A percentile compares a stretch with the other conserved stretches of the same genome.
Evolutionary conservation across 75 land plant species (phyloP).

Genomic region (Gnetum montanum): DNA sequence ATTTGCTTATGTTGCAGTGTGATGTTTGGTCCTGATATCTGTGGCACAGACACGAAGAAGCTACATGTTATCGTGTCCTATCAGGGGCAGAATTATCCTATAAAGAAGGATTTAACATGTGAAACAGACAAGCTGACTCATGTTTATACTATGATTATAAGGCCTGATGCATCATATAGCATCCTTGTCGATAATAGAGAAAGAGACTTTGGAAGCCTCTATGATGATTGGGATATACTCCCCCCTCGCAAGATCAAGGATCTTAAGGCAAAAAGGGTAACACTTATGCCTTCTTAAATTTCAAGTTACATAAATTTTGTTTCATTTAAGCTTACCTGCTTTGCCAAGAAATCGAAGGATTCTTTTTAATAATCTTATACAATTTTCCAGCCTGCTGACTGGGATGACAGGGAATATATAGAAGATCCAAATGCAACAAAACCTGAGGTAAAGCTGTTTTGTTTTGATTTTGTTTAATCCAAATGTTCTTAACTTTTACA

Average conservation of each 20-base stretch:
- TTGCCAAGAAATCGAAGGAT: not conserved
- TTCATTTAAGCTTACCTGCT: not conserved
- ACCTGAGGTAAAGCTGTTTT: slow-evolving; percentile 62
- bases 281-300: not conserved
- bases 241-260: slow-evolving; percentile 88
- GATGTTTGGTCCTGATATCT: slow-evolving; percentile 93
- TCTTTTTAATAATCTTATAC: slow-evolving; percentile 6
- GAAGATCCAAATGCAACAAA: slow-evolving; percentile 77
- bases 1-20: slow-evolving; percentile 49
- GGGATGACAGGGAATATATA: slow-evolving; percentile 92
- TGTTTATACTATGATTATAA: slow-evolving; percentile 74
- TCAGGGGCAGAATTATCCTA: slow-evolving; percentile 62
- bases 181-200: slow-evolving; percentile 72
- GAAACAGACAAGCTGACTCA: slow-evolving; percentile 87
- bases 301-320: not conserved
- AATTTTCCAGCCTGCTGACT: slow-evolving; percentile 73
- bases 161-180: slow-evolving; percentile 83
- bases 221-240: slow-evolving; percentile 91
- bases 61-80: slow-evolving; percentile 66
- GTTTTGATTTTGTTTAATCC: no score
- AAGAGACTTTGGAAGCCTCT: slow-evolving; percentile 77
- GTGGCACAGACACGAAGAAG: slow-evolving; percentile 75
- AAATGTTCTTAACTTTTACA: no score
- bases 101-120: slow-evolving; percentile 73
- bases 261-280: slow-evolving; percentile 77